Percentiles rank a stretch among this genome's conserved stretches.
Evolutionary conservation across 148 eudicot species (phyloP).

Genomic region (Camellia sinensis): DNA sequence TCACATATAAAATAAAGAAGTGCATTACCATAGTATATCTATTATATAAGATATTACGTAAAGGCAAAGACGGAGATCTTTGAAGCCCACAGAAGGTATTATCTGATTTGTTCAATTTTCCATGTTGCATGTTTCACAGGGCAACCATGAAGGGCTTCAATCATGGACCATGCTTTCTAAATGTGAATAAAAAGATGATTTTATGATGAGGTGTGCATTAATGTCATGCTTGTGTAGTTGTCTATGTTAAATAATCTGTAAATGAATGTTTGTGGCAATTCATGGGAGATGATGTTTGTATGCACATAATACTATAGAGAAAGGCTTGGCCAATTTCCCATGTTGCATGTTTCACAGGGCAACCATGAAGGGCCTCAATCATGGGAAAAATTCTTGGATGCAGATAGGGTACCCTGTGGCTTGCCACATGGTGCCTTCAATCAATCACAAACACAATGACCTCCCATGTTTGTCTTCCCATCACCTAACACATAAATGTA

Average conservation of each 20-base stretch:
- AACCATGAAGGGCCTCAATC: slow-evolving; percentile 1
- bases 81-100: background rate
- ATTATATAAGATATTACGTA: too few relatives aligned
- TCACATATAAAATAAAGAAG: too few relatives aligned
- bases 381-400: too few relatives aligned
- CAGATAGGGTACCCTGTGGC: too few relatives aligned
- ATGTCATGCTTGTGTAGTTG: background rate
- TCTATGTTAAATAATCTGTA: background rate
- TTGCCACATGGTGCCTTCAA: too few relatives aligned
- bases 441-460: too few relatives aligned
- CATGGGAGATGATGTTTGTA: background rate
- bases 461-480: too few relatives aligned
- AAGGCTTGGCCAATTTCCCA: background rate
- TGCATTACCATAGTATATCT: too few relatives aligned
- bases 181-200: background rate
- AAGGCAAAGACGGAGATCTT: background rate
- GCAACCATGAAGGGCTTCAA: slow-evolving; percentile 4
- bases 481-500: too few relatives aligned
- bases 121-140: background rate
- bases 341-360: slow-evolving; percentile 1
- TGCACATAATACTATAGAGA: background rate
- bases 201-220: background rate
- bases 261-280: background rate
- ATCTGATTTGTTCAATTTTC: background rate
- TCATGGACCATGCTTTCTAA: background rate